These are phyloP conservation scores for Aspergillus asperescens DNA, from an alignment of 495 filamentous ascomycete genomes.

Conservation along the genomic window DNA sequence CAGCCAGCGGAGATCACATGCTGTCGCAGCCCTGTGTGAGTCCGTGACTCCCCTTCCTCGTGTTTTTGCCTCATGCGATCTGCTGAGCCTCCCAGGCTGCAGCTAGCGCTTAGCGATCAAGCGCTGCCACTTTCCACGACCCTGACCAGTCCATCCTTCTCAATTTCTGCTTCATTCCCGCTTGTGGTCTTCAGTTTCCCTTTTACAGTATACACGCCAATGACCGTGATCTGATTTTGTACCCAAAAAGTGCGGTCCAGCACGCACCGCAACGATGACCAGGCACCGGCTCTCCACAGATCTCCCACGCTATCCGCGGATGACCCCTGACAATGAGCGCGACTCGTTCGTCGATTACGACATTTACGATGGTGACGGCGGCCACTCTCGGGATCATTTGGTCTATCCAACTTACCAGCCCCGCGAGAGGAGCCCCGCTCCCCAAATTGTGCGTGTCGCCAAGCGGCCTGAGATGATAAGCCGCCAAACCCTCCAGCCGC, in stretches of 20 bases:
- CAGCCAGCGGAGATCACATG: too few species aligned
- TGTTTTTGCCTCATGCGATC: too few species aligned
- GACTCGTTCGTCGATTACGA: constrained; percentile 8
- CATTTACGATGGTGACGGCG: constrained; percentile 5
- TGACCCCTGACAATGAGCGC: constrained; percentile 1
- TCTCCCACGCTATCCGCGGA: constrained; percentile 10
- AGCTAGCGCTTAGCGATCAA: too few species aligned
- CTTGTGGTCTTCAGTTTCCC: background rate
- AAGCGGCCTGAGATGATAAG: constrained; percentile 13
- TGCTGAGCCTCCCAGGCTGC: too few species aligned
- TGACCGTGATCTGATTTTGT: background rate
- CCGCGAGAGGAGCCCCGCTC: constrained; percentile 13
- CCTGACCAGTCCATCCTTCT: too few species aligned
- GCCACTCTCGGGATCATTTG: constrained; percentile 4
- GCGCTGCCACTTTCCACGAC: too few species aligned
- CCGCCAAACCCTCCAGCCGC: constrained; percentile 5
- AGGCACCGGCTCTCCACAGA: constrained; percentile 5
- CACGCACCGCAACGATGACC: constrained; percentile 6
- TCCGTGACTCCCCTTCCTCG: too few species aligned
- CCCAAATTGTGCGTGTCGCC: constrained; percentile 8
- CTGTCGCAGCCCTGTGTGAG: too few species aligned
- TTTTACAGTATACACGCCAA: background rate
- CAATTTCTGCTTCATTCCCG: background rate
- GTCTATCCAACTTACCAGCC: constrained; percentile 7
- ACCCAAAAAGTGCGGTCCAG: background rate